phyloP scores from a whole-genome alignment of 257 asterid species.

The Nicotiana sylvestris region DNA sequence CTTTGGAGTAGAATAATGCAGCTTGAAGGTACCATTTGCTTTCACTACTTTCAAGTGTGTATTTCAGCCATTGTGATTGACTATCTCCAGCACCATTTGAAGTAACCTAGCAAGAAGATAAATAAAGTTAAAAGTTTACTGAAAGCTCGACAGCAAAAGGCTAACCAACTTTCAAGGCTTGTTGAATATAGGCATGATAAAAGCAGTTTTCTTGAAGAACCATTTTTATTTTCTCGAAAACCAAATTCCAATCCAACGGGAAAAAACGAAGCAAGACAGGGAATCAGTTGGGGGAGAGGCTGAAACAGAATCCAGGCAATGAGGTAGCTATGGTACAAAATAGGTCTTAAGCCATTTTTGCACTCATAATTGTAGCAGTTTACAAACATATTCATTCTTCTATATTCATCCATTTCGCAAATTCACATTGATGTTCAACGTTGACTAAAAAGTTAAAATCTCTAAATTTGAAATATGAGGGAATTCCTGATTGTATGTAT shows the following conservation, averaged over 20 bases:
- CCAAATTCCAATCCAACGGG: not conserved
- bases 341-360: not conserved
- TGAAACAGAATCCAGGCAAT: not conserved
- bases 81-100: conserved; percentile 24
- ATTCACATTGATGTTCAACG: no score
- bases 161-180: not conserved
- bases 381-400: no score
- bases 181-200: not conserved
- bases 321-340: not conserved
- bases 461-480: not conserved
- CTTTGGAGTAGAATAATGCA: not conserved
- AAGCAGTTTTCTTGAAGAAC: not conserved
- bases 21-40: conserved; percentile 41
- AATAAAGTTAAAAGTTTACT: not conserved
- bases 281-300: not conserved
- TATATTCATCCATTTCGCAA: no score
- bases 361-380: no score
- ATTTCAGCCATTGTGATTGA: conserved; percentile 44
- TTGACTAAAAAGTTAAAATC: no score
- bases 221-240: not conserved
- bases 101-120: conserved; percentile 32
- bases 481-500: not conserved
- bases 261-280: not conserved
- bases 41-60: conserved; percentile 38
- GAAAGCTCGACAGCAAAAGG: not conserved